Percentiles rank a stretch among this genome's conserved stretches.
These are phyloP conservation scores for Yarrowia alimentaria DNA, from an alignment of 805 yeast species.

Conservation along the genomic window DNA sequence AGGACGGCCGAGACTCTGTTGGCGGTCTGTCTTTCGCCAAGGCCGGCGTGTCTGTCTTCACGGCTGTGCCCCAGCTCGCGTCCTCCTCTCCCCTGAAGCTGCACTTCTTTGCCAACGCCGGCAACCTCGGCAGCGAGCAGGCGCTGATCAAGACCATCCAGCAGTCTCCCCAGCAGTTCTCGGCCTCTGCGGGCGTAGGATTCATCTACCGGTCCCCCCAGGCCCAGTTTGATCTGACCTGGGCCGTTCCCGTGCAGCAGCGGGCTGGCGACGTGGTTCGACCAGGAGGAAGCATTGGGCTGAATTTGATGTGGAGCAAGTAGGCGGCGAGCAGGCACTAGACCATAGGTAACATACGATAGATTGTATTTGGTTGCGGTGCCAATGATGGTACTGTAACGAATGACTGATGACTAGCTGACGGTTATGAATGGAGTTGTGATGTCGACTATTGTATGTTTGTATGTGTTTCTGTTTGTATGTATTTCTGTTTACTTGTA, in stretches of 20 bases:
- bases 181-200: slow-evolving; percentile 24
- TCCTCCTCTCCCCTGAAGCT: slow-evolving; percentile 14
- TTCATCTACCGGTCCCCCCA: slow-evolving; percentile 21
- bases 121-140: slow-evolving; percentile 22
- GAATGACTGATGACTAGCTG: too few relatives aligned
- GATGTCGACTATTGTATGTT: too few relatives aligned
- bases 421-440: too few relatives aligned
- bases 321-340: too few relatives aligned
- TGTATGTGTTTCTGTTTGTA: too few relatives aligned
- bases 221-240: slow-evolving; percentile 24
- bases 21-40: slow-evolving; percentile 27
- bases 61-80: slow-evolving; percentile 9
- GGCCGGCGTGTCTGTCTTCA: slow-evolving; percentile 12
- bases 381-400: too few relatives aligned
- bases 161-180: slow-evolving; percentile 11
- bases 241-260: slow-evolving; percentile 28
- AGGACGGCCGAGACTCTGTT: slow-evolving; percentile 25
- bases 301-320: slow-evolving; percentile 20
- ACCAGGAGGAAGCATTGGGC: slow-evolving; percentile 22
- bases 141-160: slow-evolving; percentile 7
- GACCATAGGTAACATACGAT: too few relatives aligned
- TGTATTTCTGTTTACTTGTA: too few relatives aligned
- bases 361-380: too few relatives aligned
- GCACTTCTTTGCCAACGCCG: slow-evolving; percentile 26
- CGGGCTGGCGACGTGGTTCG: slow-evolving; percentile 20